Evolutionary conservation across 2,329 filamentous ascomycete species (phyloP), one percentile per base, ranked within the genome.

Genomic region (Arthrobotrys entomopaga): DNA sequence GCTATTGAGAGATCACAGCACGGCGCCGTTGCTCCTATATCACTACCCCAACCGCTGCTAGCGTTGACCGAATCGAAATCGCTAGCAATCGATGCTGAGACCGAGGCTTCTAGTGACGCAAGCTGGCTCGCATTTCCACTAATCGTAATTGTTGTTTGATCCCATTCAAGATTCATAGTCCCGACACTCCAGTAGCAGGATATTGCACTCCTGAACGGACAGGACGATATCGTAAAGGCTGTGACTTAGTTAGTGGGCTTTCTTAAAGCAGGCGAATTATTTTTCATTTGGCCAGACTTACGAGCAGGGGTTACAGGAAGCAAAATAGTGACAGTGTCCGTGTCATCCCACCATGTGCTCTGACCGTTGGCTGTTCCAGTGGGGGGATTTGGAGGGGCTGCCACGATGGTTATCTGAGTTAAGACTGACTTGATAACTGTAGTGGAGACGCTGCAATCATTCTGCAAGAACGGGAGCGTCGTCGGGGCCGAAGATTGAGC

Each of bases 331-430:
- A 74, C 46, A 15, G 58, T 29, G 16, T 58, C 43, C 1, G 61
- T 60, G 16, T 49, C 63, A 19, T 67, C 69, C 69, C 69, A 74
- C 69, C 69, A 74, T 8, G 69, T 74, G 16, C 57, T 74, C 43
- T 74, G 69, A 15, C 69, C 69, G 29, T 65, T 40, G 4, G 24
- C 63, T 1, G 69, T 74, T 11, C 43, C 69, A 2, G 69, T 74
- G 11, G 69, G 69, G 3, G 69, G 69, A 16, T 74, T 74, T 22
- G 60, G 61, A 16, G 46, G 29, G 2, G 69, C 69, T 10, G 56
- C 46, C 13, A 66, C 22, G 11, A 74, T 24, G 0, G 61, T 65
- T 7, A 74, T 42, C 34, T 59, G 56, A 0, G 69, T 74, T 6
- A 66, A 53, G 6, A 74, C 24, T 1, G 56, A 61, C 22, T 57